A percentile compares a stretch with the other conserved stretches of the same genome.
Conservation (phyloP, 768 basidiomycete genomes). For the Nevesoporus exiguus region DNA sequence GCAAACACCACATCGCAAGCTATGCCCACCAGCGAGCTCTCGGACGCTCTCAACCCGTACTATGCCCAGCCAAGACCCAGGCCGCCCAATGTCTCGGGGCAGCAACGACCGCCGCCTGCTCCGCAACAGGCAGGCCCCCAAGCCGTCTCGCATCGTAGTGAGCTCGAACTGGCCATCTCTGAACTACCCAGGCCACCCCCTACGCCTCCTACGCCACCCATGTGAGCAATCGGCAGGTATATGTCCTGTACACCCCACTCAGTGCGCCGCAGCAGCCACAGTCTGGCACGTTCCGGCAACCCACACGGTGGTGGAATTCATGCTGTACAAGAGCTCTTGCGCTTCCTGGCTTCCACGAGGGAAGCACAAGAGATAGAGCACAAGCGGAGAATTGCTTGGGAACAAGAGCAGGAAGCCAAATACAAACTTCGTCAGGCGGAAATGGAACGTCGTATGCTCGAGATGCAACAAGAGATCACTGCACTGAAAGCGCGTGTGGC, state of each 20-base stretch:
- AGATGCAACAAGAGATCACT: conserved; percentile 53
- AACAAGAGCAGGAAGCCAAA: conserved; percentile 65
- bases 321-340: conserved; percentile 58
- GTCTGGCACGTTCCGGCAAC: conserved; percentile 20
- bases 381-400: conserved; percentile 61
- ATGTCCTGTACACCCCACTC: neutral
- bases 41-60: conserved; percentile 74
- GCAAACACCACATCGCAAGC: conserved; percentile 22
- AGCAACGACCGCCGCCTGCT: conserved; percentile 25
- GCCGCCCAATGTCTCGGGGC: conserved; percentile 11
- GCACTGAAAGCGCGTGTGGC: conserved; percentile 41
- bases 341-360: conserved; percentile 53
- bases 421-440: conserved; percentile 52
- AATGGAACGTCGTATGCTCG: conserved; percentile 52
- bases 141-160: conserved; percentile 57
- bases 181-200: conserved; percentile 33
- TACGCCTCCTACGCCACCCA: conserved; percentile 32
- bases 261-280: conserved; percentile 6
- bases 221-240: conserved; percentile 30
- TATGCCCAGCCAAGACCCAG: conserved; percentile 44
- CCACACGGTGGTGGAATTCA: conserved; percentile 37
- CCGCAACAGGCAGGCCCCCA: conserved; percentile 34
- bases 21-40: conserved; percentile 72
- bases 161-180: conserved; percentile 59
- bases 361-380: conserved; percentile 61